Evolutionary conservation across 352 stramenopile genomes (phyloP), one percentile per base, ranked within the genome.

Genomic region (Plasmopara viticola): DNA sequence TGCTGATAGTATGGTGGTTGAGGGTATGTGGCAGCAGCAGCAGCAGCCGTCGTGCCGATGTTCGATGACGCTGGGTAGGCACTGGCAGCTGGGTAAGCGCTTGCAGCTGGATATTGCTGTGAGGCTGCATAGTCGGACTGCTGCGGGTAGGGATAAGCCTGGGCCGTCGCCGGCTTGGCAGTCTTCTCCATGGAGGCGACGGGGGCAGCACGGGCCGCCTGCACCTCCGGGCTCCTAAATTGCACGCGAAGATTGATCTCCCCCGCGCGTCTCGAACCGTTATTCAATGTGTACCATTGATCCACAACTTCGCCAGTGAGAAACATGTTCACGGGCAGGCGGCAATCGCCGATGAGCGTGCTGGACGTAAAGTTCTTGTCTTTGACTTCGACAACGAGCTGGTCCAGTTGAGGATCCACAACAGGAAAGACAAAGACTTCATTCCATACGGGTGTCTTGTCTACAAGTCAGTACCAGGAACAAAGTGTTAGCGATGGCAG

Each of bases 231-330:
- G 5, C 74, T 65, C 40, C 82, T 60, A 49, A 82, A 77, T 56
- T 93, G 82, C 8, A 93, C 65, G 17, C 82, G 79, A 30, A 93
- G 62, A 42, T 93, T 93, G 62, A 93, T 88, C 56, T 93, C 80
- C 6, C 82, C 82, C 7, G 75, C 74, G 29, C 62, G 58, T 40
- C 72, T 70, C 28, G 58, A 63, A 43, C 75, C 66, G 48, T 87
- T 86, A 64, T 88, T 87, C 40, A 93, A 61, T 17, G 78, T 69
- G 62, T 84, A 90, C 82, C 82, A 93, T 48, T 93, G 69, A 65
- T 93, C 82, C 44, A 77, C 66, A 44, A 93, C 62, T 37, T 68
- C 65, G 20, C 82, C 79, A 31, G 64, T 58, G 38, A 84, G 52
- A 30, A 93, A 90, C 69, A 86, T 88, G 53, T 70, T 90, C 34